Conservation (phyloP, 495 filamentous ascomycete genomes). For the Amniculicola lignicola region DNA sequence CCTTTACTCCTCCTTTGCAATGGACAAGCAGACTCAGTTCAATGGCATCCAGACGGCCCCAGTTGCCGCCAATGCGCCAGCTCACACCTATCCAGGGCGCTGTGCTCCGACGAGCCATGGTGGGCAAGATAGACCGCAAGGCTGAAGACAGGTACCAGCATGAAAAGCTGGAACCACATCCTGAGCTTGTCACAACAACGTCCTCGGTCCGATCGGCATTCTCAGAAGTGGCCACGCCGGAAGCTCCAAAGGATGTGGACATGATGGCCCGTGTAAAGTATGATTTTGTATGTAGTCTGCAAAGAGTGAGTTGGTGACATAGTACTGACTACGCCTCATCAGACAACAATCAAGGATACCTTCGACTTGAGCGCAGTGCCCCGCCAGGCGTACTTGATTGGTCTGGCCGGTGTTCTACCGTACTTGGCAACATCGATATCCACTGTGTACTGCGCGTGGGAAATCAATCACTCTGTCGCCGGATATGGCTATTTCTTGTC, state of each 20-base stretch:
- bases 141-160: conserved; percentile 50
- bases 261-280: conserved; percentile 65
- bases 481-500: conserved; percentile 64
- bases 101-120: conserved; percentile 27
- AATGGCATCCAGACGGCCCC: conserved; percentile 17
- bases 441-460: conserved; percentile 77
- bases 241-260: conserved; percentile 43
- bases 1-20: conserved; percentile 21
- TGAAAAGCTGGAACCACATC: conserved; percentile 53
- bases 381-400: conserved; percentile 73
- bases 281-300: conserved; percentile 62
- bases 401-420: conserved; percentile 83
- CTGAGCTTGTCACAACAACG: conserved; percentile 55
- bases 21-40: conserved; percentile 27
- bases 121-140: conserved; percentile 50
- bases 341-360: conserved; percentile 85
- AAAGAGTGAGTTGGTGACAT: not conserved
- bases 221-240: conserved; percentile 43
- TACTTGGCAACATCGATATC: conserved; percentile 84
- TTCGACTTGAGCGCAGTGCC: conserved; percentile 77
- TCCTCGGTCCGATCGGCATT: conserved; percentile 58
- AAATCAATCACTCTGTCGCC: conserved; percentile 44
- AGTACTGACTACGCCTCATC: not conserved
- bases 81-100: conserved; percentile 31
- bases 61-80: conserved; percentile 1